Base-by-base conservation (phyloP, 371 early-diverging fungal genomes). In the Rhizopus microsporus region DNA sequence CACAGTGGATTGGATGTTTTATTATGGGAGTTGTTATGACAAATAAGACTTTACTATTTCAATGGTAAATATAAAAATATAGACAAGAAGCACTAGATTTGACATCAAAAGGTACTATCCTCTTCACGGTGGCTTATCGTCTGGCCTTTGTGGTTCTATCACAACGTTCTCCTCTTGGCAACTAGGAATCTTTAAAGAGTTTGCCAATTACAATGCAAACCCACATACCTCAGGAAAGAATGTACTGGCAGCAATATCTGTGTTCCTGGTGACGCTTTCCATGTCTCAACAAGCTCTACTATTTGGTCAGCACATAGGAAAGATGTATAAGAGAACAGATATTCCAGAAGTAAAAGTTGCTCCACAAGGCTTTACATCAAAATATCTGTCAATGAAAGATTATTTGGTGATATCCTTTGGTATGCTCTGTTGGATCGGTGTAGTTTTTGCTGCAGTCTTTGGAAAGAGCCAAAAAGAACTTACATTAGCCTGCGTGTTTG, bases 111-210 rank as follows among this genome's bases (percentile, higher is more conserved):
- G 77, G 12, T 84, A 84, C 51, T 57, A 69, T 0, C 78, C 90
- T 13, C 50, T 86, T 3, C 82, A 88, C 51, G 63, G 81, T 2
- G 91, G 81, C 0, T 51, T 92, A 6, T 75, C 87, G 2, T 85
- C 88, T 7, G 94, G 94, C 1, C 79, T 93, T 15, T 93, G 94
- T 63, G 94, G 94, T 0, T 91, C 93, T 0, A 87, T 93, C 10
- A 93, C 94, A 0, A 91, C 92, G 0, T 93, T 93, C 59, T 93
- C 93, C 9, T 87, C 91, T 1, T 93, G 91, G 91, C 86, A 83
- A 50, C 60, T 86, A n/a, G 81, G 65, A 10, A 77, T 82, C 2
- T 87, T 85, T 51, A 47, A 68, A 40, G 77, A 77, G 50, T 75
- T 90, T 50, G 63, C 80, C 45, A 84, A 85, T 57, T 69, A 74